Evolutionary conservation across 129 eudicot species (phyloP).

Genomic region (Lactuca saligna): DNA sequence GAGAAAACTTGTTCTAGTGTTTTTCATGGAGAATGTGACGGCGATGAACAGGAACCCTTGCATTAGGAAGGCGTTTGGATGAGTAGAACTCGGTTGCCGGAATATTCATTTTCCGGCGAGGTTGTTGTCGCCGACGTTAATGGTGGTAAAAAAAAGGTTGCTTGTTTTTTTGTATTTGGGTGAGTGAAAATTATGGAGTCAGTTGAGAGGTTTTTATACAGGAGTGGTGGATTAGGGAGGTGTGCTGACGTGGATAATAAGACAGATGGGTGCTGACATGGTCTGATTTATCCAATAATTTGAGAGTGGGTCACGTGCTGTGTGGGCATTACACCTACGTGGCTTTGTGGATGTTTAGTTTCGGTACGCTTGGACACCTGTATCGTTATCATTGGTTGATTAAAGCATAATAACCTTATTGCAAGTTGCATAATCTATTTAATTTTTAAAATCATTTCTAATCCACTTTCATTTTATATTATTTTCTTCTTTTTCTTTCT

Average conservation of each 20-base stretch:
- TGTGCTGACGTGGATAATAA: slow-evolving; percentile 41
- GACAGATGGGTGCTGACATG: slow-evolving; percentile 39
- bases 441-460: too few relatives aligned
- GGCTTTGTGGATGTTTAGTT: slow-evolving; percentile 18
- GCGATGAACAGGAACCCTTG: slow-evolving; percentile 44
- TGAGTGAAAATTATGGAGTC: slow-evolving; percentile 28
- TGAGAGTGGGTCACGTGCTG: slow-evolving; percentile 42
- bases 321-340: slow-evolving; percentile 20
- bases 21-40: slow-evolving; percentile 65
- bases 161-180: neutral
- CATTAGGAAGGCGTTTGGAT: slow-evolving; percentile 10
- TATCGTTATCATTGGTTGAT: slow-evolving; percentile 18
- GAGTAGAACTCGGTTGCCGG: slow-evolving; percentile 37
- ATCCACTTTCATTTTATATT: too few relatives aligned
- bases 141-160: slow-evolving; percentile 3
- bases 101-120: slow-evolving; percentile 67
- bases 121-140: slow-evolving; percentile 16
- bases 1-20: slow-evolving; percentile 22
- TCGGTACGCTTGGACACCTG: slow-evolving; percentile 27
- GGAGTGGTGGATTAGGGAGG: slow-evolving; percentile 21
- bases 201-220: slow-evolving; percentile 41
- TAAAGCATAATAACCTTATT: slow-evolving; percentile 15
- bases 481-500: too few relatives aligned
- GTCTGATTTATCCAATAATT: slow-evolving; percentile 38
- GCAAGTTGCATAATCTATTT: too few relatives aligned